Base-by-base conservation (phyloP, 2,329 filamentous ascomycete genomes). In the Harringtonia aguacate region DNA sequence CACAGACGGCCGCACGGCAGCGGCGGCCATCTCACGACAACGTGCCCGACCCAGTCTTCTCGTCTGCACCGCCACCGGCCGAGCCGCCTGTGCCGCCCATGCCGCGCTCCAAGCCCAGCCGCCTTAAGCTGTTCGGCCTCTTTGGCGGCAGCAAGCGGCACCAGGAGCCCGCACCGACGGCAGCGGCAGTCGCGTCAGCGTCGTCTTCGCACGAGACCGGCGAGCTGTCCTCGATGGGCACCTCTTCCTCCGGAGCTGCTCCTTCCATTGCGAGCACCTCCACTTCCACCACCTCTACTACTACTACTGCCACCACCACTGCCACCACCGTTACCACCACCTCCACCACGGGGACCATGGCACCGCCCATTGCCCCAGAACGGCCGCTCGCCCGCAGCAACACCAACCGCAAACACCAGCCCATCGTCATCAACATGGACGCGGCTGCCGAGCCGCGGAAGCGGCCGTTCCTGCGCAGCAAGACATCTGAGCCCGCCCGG, bases 61-160 rank as follows among this genome's bases (percentile, higher is more conserved):
- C 44, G 3, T 3, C 28, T 17, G 24, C 24, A 20, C 36, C 28
- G 6, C 27, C 22, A 22, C 12, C 29, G 4, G 28, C 30, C 36
- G 13, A 18, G 24, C 27, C 38, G 5, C 5, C 38, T 21, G 4
- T 17, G 20, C 12, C 29, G 4, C 9, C 27, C 21, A 10, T 63
- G 31, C 58, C 61, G 39, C 69, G 65, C 51, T 64, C 68, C 36
- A 79, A 73, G 58, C 63, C 68, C 3, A 69, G 72, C 20, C 77
- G 72, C 59, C 76, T 76, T 65, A 78, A 72, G 44, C 54, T 81
- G n/a, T 77, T 82, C 49, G 70, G 59, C 10, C 55, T 73, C 21
- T 77, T 77, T n/a, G n/a, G n/a, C 54, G 63, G 67, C 28, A 53
- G 57, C 41, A 69, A 61, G 55, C 71, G 67, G 49, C 52, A 60